Conservation (phyloP, 345 rosid genomes). For the Eucalyptus shirleyi region DNA sequence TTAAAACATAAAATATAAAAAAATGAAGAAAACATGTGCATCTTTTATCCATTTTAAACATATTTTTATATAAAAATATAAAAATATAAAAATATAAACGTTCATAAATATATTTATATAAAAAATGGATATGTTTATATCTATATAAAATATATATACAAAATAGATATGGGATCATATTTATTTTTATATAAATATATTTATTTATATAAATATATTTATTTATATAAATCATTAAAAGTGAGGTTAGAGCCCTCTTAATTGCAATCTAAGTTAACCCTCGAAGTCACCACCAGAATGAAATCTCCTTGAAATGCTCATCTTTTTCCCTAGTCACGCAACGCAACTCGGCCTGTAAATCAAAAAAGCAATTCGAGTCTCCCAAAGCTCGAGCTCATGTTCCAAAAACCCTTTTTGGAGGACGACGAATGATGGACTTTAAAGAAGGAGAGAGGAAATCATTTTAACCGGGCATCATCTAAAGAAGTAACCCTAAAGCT, state of each 20-base stretch:
- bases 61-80: no score
- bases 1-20: no score
- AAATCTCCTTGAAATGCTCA: background rate
- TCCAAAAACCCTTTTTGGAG: background rate
- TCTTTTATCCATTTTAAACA: background rate
- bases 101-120: no score
- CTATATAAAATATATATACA: no score
- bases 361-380: background rate
- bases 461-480: slow-evolving; percentile 27
- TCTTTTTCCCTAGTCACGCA: slow-evolving; percentile 2
- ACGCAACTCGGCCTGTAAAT: background rate
- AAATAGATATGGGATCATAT: no score
- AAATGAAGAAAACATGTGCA: background rate
- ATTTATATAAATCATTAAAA: no score
- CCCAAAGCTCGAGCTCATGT: slow-evolving; percentile 16
- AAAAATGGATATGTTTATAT: no score
- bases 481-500: slow-evolving; percentile 42
- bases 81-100: no score
- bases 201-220: no score
- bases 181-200: no score
- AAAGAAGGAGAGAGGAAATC: slow-evolving; percentile 2
- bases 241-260: background rate
- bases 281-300: background rate
- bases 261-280: background rate
- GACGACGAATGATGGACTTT: slow-evolving; percentile 1